Conservation (phyloP, 2,329 filamentous ascomycete species). For the Alternaria incomplexa region DNA sequence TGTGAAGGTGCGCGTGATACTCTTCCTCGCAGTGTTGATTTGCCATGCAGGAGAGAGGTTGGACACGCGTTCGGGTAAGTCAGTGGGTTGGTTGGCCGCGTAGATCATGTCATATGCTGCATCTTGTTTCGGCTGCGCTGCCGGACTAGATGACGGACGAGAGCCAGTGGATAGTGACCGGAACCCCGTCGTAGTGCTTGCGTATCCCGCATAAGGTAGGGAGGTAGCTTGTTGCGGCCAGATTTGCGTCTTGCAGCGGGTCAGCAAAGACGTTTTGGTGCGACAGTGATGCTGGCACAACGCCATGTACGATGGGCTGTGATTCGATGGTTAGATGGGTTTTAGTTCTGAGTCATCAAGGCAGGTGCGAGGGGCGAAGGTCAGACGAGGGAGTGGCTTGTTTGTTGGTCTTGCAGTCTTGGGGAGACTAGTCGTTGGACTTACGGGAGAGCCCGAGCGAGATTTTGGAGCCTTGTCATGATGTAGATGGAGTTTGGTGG, state of each 20-base stretch:
- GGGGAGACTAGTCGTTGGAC: conserved; percentile 12
- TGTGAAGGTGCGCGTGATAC: conserved; percentile 33
- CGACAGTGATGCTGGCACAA: conserved; percentile 13
- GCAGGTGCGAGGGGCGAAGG: conserved; percentile 17
- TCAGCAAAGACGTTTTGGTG: conserved; percentile 13
- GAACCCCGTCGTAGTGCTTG: not conserved
- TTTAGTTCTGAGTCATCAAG: conserved; percentile 35
- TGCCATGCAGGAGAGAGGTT: conserved; percentile 34
- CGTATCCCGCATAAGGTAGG: not conserved
- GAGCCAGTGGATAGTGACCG: not conserved
- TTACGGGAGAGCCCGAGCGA: conserved; percentile 31
- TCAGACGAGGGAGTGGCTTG: conserved; percentile 21
- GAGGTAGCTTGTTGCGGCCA: not conserved
- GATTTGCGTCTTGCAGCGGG: not conserved
- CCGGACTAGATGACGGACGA: not conserved
- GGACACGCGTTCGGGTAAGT: conserved; percentile 32
- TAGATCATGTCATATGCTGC: conserved; percentile 28
- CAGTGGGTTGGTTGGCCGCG: conserved; percentile 34
- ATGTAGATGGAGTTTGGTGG: not conserved
- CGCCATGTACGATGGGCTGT: conserved; percentile 13
- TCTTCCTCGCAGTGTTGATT: conserved; percentile 29
- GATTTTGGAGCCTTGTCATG: conserved; percentile 17
- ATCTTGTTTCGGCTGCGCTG: not conserved
- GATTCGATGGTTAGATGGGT: conserved; percentile 26
- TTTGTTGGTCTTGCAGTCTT: conserved; percentile 16